Evolutionary conservation across 2,329 filamentous ascomycete species (phyloP).

Genomic region (Juglanconis oblonga): DNA sequence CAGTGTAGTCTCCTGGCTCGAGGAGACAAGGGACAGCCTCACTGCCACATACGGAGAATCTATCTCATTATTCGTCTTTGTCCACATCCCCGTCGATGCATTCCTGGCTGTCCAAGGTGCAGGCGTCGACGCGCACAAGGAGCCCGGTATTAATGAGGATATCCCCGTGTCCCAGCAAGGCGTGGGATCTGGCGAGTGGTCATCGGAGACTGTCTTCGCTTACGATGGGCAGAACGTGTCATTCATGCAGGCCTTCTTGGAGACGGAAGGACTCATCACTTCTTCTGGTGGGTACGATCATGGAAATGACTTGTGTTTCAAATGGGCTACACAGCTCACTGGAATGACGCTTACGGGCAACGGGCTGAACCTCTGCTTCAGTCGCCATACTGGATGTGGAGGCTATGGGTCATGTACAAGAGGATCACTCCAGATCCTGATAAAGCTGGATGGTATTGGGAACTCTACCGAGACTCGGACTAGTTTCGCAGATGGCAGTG

Average conservation of each 20-base stretch:
- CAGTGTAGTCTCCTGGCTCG: slow-evolving; percentile 44
- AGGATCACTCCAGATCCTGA: slow-evolving; percentile 54
- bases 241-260: slow-evolving; percentile 61
- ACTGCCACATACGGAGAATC: slow-evolving; percentile 23
- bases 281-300: slow-evolving; percentile 68
- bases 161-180: slow-evolving; percentile 38
- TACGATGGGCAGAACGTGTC: slow-evolving; percentile 52
- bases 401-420: slow-evolving; percentile 65
- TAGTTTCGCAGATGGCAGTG: slow-evolving; percentile 52
- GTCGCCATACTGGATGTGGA: slow-evolving; percentile 66
- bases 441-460: slow-evolving; percentile 41
- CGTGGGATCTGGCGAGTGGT: slow-evolving; percentile 40
- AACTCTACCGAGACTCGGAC: slow-evolving; percentile 53
- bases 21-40: slow-evolving; percentile 31
- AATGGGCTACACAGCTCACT: slow-evolving; percentile 36
- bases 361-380: slow-evolving; percentile 41
- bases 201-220: slow-evolving; percentile 33
- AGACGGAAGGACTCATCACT: slow-evolving; percentile 52
- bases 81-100: slow-evolving; percentile 43
- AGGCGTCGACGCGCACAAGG: slow-evolving; percentile 33
- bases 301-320: slow-evolving; percentile 56
- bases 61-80: slow-evolving; percentile 46
- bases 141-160: slow-evolving; percentile 47
- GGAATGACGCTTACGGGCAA: slow-evolving; percentile 33
- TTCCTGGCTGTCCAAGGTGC: slow-evolving; percentile 25